Percentiles rank a stretch among this genome's conserved stretches.
These are phyloP conservation scores for Arthroderma sp. DNA, from an alignment of 2,329 filamentous ascomycete species.

Conservation along the genomic window DNA sequence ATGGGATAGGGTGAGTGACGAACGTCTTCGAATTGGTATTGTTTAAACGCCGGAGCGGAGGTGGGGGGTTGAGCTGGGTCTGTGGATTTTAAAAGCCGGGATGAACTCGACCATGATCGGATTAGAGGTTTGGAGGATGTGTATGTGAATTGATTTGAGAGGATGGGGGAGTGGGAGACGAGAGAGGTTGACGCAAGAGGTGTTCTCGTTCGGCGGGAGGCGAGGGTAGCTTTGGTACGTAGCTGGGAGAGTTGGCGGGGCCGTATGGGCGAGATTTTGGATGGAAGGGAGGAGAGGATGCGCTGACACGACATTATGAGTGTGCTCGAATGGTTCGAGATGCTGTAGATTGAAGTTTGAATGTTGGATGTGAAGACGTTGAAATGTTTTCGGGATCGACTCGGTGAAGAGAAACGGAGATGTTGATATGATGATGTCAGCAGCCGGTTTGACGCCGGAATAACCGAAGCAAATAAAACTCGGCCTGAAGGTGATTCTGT, in stretches of 20 bases:
- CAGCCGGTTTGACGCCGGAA: neutral
- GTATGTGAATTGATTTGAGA: neutral
- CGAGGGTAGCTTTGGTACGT: neutral
- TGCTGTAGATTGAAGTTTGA: no score
- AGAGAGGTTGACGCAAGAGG: neutral
- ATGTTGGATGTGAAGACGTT: neutral
- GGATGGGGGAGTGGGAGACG: no score
- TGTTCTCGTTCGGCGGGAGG: neutral
- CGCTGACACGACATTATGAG: no score
- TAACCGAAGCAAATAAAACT: no score
- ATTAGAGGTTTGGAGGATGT: neutral
- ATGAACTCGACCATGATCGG: slow-evolving; percentile 3
- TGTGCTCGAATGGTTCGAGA: no score
- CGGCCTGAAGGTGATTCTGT: no score
- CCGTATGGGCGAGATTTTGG: neutral
- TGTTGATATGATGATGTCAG: slow-evolving; percentile 1
- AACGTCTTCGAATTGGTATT: slow-evolving; percentile 12
- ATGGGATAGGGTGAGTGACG: neutral
- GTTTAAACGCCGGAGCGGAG: slow-evolving; percentile 5
- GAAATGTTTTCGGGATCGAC: neutral
- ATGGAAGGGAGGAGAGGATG: neutral
- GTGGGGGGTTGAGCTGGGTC: neutral
- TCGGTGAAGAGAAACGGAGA: neutral
- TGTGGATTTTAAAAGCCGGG: neutral
- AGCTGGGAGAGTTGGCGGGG: neutral